Conservation (phyloP, 2,329 filamentous ascomycete genomes). For the Zelopaecilomyces penicillatus region DNA sequence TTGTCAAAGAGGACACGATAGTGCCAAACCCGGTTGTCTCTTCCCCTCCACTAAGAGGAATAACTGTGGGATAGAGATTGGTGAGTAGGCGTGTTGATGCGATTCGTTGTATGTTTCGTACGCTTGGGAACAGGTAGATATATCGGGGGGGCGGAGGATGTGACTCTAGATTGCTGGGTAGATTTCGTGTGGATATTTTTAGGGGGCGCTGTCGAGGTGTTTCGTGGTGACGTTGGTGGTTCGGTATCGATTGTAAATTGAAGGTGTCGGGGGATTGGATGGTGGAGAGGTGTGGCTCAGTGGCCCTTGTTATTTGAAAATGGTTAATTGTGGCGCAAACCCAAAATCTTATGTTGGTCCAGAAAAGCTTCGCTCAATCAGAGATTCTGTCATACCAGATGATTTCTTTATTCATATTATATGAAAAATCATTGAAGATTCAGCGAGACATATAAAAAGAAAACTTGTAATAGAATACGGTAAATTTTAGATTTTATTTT, state of each 20-base stretch:
- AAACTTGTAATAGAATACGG: no score
- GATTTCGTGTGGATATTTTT: constrained; percentile 5
- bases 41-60: no score
- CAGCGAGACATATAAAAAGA: no score
- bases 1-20: no score
- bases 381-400: no score
- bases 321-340: constrained; percentile 3
- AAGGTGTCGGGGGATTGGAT: not conserved
- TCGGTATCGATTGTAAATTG: not conserved
- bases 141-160: not conserved
- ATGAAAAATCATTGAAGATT: no score
- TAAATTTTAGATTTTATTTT: no score
- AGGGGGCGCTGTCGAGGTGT: not conserved
- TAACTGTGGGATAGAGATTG: no score
- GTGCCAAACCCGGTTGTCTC: no score
- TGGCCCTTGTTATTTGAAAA: not conserved
- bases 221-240: constrained; percentile 3
- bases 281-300: not conserved
- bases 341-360: not conserved
- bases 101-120: not conserved
- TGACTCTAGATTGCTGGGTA: constrained; percentile 1
- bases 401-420: no score
- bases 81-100: no score
- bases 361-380: no score
- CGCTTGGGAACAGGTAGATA: not conserved